Conservation (phyloP, 345 rosid species). For the Barbarea vulgaris region DNA sequence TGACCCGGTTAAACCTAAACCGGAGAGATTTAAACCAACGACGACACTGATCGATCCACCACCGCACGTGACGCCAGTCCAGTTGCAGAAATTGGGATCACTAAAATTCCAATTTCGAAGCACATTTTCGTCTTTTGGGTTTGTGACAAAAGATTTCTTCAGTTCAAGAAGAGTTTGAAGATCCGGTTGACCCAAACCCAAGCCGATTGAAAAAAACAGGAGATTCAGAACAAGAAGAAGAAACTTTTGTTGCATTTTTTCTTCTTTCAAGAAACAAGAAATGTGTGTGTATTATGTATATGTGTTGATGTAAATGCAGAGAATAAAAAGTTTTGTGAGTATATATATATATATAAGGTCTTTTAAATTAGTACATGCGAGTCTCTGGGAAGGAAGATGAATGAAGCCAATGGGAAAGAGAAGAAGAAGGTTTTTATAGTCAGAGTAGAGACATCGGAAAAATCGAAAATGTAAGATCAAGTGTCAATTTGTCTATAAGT, state of each 20-base stretch:
- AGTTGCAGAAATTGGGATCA: conserved; percentile 51
- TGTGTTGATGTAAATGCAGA: conserved; percentile 37
- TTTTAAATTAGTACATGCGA: conserved; percentile 18
- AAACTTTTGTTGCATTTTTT: conserved; percentile 18
- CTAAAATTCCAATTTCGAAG: conserved; percentile 60
- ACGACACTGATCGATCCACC: conserved; percentile 44
- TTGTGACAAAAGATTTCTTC: conserved; percentile 46
- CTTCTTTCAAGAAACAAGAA: conserved; percentile 1
- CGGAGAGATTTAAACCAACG: conserved; percentile 63
- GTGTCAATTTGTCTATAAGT: not conserved
- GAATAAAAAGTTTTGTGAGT: conserved; percentile 7
- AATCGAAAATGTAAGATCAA: conserved; percentile 20
- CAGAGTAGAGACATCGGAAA: conserved; percentile 33
- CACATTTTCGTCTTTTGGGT: conserved; percentile 50
- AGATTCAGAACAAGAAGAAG: conserved; percentile 21
- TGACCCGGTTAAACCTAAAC: conserved; percentile 62
- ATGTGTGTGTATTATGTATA: not conserved
- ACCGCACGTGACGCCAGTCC: conserved; percentile 77
- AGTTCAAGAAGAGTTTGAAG: conserved; percentile 27
- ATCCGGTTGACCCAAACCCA: conserved; percentile 8
- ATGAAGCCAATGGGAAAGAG: conserved; percentile 31
- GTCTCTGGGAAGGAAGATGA: not conserved
- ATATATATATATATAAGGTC: not conserved
- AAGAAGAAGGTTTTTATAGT: conserved; percentile 29
- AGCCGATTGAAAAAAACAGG: conserved; percentile 5